phyloP scores from a whole-genome alignment of 2,329 filamentous ascomycete species.

The Xylariaceae sp. region DNA sequence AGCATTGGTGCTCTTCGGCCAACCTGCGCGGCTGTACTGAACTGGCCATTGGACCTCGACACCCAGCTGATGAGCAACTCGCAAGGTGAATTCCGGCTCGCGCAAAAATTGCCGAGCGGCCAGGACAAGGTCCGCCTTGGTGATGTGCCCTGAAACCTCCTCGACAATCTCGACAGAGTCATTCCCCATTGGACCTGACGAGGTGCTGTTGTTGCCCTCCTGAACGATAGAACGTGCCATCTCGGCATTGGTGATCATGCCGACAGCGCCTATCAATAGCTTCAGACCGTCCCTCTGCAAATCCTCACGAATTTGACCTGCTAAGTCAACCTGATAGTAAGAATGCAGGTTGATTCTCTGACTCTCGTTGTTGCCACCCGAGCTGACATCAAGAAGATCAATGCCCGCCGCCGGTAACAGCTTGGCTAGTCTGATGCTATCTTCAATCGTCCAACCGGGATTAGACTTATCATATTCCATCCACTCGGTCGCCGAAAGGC shows the following conservation, averaged over 20 bases:
- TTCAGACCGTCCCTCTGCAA: constrained; percentile 46
- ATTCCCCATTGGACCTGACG: constrained; percentile 34
- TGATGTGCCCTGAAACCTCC: constrained; percentile 34
- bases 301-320: constrained; percentile 67
- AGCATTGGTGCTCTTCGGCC: constrained; percentile 29
- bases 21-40: constrained; percentile 52
- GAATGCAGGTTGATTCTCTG: constrained; percentile 62
- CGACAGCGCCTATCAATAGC: constrained; percentile 71
- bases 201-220: constrained; percentile 41
- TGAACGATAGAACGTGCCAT: constrained; percentile 62
- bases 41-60: constrained; percentile 70
- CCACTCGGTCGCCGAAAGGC: constrained; percentile 67
- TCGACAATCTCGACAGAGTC: constrained; percentile 42
- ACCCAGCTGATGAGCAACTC: constrained; percentile 68
- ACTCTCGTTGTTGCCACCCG: constrained; percentile 64
- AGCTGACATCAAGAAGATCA: constrained; percentile 80
- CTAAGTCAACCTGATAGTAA: constrained; percentile 72
- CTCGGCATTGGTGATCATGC: constrained; percentile 66
- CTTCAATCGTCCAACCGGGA: constrained; percentile 65
- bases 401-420: constrained; percentile 70
- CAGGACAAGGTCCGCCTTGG: constrained; percentile 67
- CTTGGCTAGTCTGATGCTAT: constrained; percentile 65
- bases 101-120: constrained; percentile 76
- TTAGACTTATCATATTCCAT: constrained; percentile 51
- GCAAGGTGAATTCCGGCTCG: constrained; percentile 75